Evolutionary conservation across 345 rosid genomes (phyloP).

Genomic region (Sisymbrium irio): DNA sequence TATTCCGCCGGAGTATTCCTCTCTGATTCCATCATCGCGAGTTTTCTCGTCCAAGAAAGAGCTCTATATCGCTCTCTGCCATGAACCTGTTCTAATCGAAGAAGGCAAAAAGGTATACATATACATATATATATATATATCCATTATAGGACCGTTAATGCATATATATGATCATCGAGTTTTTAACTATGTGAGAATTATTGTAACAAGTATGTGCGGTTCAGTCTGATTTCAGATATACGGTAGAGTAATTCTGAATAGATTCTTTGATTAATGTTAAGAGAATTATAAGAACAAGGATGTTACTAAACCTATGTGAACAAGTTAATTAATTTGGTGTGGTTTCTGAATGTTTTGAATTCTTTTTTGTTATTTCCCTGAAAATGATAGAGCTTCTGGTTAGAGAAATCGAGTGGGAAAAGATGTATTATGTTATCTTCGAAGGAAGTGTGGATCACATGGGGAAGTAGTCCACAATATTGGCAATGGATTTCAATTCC

Average conservation of each 20-base stretch:
- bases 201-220: not conserved
- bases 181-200: not conserved
- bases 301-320: not conserved
- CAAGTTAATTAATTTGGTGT: not conserved
- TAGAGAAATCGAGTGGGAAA: conserved; percentile 13
- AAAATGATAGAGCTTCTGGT: conserved; percentile 18
- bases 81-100: conserved; percentile 36
- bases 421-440: conserved; percentile 18
- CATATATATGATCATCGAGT: not conserved
- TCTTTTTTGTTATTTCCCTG: not conserved
- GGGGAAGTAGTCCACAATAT: conserved; percentile 15
- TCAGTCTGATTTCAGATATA: not conserved
- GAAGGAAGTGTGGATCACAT: not conserved
- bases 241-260: no score
- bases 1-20: conserved; percentile 38
- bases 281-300: no score
- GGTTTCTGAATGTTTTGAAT: not conserved
- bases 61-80: conserved; percentile 45
- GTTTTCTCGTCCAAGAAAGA: conserved; percentile 40
- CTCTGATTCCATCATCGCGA: conserved; percentile 27
- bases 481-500: conserved; percentile 23
- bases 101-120: conserved; percentile 42
- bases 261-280: not conserved
- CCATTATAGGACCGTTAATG: no score
- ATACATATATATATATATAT: not conserved